Percentiles rank a stretch among this genome's conserved stretches.
These are phyloP conservation scores for Lichtheimia ramosa DNA, from an alignment of 371 early-diverging fungal species.

Conservation along the genomic window DNA sequence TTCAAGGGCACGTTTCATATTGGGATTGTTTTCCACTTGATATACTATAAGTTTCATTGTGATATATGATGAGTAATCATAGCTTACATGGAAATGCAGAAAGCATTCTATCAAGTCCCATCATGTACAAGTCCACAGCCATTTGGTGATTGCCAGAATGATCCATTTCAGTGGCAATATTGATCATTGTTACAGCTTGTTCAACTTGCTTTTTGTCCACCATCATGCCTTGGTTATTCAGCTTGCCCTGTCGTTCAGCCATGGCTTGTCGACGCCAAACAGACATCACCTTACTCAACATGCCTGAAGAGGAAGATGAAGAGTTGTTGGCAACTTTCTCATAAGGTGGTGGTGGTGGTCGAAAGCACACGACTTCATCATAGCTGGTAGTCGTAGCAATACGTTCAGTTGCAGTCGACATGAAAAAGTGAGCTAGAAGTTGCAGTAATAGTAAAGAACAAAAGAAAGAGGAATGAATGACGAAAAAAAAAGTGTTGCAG, in stretches of 20 bases:
- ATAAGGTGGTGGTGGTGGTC: conserved; percentile 36
- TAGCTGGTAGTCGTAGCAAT: background rate
- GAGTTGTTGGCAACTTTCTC: conserved; percentile 35
- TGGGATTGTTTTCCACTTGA: conserved; percentile 50
- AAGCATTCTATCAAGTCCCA: conserved; percentile 50
- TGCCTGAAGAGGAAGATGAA: conserved; percentile 2
- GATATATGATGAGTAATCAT: no score
- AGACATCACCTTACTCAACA: conserved; percentile 15
- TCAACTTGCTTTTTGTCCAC: conserved; percentile 37
- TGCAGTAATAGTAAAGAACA: background rate
- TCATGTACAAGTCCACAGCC: conserved; percentile 55
- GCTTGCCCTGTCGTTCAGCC: background rate
- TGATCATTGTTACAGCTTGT: conserved; percentile 50
- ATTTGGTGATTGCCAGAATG: conserved; percentile 44
- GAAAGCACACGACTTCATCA: conserved; percentile 4
- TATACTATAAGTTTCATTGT: background rate
- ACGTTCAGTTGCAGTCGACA: no score
- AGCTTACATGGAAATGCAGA: conserved; percentile 53
- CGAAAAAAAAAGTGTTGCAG: background rate
- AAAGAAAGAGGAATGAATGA: background rate
- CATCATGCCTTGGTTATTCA: conserved; percentile 6
- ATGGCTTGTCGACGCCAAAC: conserved; percentile 30
- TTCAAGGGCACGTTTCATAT: conserved; percentile 41
- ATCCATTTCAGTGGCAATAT: conserved; percentile 54
- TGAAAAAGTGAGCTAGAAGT: no score